Conservation (phyloP, 2,329 filamentous ascomycete species). For the Fonsecaea nubica region DNA sequence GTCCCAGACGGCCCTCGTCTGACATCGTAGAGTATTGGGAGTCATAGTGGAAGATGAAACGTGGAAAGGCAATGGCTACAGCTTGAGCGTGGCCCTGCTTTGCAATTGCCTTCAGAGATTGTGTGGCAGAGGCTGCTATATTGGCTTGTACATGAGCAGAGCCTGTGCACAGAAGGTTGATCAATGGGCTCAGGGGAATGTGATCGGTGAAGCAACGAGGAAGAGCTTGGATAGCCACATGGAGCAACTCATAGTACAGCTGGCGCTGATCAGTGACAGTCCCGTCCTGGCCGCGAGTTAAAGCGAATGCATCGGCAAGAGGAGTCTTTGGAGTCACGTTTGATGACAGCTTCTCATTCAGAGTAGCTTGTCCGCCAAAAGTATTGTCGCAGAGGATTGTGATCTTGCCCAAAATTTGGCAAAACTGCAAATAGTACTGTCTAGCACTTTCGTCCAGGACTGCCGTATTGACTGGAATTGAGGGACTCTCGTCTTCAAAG, state of each 20-base stretch:
- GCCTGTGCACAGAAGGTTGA: constrained; percentile 93
- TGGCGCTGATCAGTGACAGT: constrained; percentile 82
- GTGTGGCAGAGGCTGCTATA: constrained; percentile 89
- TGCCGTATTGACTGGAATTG: constrained; percentile 61
- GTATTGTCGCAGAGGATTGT: constrained; percentile 96
- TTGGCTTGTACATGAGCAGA: constrained; percentile 93
- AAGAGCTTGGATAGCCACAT: constrained; percentile 92
- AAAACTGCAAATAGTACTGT: constrained; percentile 89
- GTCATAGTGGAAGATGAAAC: constrained; percentile 99
- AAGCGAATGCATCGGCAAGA: constrained; percentile 91
- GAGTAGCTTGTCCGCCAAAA: constrained; percentile 91
- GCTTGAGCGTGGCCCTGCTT: constrained; percentile 91
- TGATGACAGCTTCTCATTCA: constrained; percentile 93
- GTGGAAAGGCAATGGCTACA: constrained; percentile 93
- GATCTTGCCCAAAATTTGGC: constrained; percentile 92
- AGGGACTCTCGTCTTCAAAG: constrained; percentile 43
- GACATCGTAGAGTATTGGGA: constrained; percentile 97
- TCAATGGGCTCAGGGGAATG: constrained; percentile 89
- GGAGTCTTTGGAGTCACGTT: constrained; percentile 79
- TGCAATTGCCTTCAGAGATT: constrained; percentile 93
- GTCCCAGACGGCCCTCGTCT: constrained; percentile 93
- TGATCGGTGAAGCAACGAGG: constrained; percentile 91
- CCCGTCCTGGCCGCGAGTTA: constrained; percentile 81
- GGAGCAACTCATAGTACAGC: constrained; percentile 91
- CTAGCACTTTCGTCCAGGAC: constrained; percentile 76